Evolutionary conservation across 768 basidiomycete species (phyloP).

Genomic region (Leucocoprinus sp.): DNA sequence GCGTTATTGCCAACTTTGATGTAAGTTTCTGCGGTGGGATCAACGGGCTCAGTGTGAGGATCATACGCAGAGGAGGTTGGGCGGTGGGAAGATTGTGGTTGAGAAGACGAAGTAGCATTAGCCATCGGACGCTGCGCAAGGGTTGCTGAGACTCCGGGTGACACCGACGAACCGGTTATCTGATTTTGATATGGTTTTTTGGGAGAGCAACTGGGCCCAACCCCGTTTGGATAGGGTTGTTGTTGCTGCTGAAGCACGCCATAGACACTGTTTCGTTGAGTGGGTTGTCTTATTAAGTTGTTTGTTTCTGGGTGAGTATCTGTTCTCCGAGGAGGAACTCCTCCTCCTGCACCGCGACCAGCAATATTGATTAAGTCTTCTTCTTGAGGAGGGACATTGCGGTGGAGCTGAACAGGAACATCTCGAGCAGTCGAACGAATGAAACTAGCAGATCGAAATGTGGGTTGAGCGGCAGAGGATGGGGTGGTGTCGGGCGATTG

Average conservation of each 20-base stretch:
- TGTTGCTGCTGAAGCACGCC: conserved; percentile 11
- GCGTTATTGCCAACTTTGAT: conserved; percentile 63
- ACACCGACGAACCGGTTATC: conserved; percentile 11
- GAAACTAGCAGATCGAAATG: conserved; percentile 53
- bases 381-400: conserved; percentile 21
- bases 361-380: conserved; percentile 51
- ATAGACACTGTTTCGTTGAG: conserved; percentile 19
- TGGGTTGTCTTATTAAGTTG: conserved; percentile 25
- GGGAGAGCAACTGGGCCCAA: conserved; percentile 9
- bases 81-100: conserved; percentile 13
- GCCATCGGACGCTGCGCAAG: conserved; percentile 19
- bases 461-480: conserved; percentile 46
- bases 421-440: conserved; percentile 35
- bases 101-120: conserved; percentile 17
- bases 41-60: conserved; percentile 45
- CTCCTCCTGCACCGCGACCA: conserved; percentile 64
- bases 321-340: conserved; percentile 23
- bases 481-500: conserved; percentile 57
- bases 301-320: conserved; percentile 24
- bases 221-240: conserved; percentile 26
- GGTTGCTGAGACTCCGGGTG: conserved; percentile 17
- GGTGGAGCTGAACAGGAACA: conserved; percentile 14
- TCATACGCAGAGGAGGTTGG: background rate
- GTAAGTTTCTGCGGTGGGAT: conserved; percentile 56
- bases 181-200: conserved; percentile 6